Conservation (phyloP, 495 filamentous ascomycete genomes). For the Apodospora peruviana region DNA sequence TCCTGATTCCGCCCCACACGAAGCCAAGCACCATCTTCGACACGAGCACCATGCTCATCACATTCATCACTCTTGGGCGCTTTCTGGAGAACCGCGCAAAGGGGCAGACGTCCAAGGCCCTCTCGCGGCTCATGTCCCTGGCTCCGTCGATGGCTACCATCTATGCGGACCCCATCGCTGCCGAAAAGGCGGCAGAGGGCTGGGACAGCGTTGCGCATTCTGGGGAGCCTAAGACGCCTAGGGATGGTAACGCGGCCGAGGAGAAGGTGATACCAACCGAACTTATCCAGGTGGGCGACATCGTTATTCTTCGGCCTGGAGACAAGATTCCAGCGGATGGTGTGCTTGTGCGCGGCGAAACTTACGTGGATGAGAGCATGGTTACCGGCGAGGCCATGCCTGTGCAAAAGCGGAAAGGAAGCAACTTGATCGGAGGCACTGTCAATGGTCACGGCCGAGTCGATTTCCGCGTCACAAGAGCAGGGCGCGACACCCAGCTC, state of each 20-base stretch:
- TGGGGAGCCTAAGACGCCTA: conserved; percentile 39
- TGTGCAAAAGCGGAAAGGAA: conserved; percentile 78
- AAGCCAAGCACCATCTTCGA: conserved; percentile 88
- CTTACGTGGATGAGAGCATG: conserved; percentile 96
- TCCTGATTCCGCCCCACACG: conserved; percentile 62
- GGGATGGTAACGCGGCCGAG: conserved; percentile 57
- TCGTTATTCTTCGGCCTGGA: conserved; percentile 87
- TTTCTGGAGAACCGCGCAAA: conserved; percentile 95
- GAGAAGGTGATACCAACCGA: conserved; percentile 87
- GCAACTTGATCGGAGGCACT: conserved; percentile 83
- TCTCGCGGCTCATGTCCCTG: conserved; percentile 92
- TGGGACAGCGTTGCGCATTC: conserved; percentile 50
- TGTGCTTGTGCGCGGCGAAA: conserved; percentile 77
- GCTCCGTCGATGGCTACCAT: conserved; percentile 96
- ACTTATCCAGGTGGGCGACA: conserved; percentile 88
- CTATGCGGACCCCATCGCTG: conserved; percentile 93
- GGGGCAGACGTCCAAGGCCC: conserved; percentile 90
- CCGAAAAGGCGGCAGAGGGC: conserved; percentile 77
- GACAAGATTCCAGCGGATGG: conserved; percentile 98
- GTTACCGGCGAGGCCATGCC: conserved; percentile 96
- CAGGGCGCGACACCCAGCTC: conserved; percentile 90
- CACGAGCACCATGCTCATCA: conserved; percentile 98
- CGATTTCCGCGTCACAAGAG: conserved; percentile 89
- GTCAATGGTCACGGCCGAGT: conserved; percentile 89
- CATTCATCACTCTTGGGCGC: conserved; percentile 86